These are phyloP conservation scores for Ulmus americana DNA, from an alignment of 331 rosid species.

Conservation along the genomic window DNA sequence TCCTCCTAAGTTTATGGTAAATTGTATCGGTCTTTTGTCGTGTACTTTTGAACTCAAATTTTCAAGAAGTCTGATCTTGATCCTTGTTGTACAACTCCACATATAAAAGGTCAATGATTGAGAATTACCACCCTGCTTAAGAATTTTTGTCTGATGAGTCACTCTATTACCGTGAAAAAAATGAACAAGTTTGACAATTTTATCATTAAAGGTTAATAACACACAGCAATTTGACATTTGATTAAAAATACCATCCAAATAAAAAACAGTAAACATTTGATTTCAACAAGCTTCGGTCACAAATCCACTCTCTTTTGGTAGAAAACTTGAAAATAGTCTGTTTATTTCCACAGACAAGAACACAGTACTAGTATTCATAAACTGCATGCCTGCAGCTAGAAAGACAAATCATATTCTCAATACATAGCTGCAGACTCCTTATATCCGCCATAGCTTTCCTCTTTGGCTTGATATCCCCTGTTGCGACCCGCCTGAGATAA, in stretches of 20 bases:
- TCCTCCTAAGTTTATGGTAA: background rate
- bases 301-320: background rate
- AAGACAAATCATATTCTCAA: background rate
- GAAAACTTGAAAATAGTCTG: background rate
- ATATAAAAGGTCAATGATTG: background rate
- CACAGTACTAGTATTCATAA: background rate
- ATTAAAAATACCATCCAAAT: background rate
- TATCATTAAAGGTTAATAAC: too few relatives aligned
- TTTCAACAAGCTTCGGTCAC: background rate
- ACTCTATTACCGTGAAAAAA: too few relatives aligned
- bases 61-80: background rate
- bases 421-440: conserved; percentile 27
- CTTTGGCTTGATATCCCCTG: conserved; percentile 17
- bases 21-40: background rate
- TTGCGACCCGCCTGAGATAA: conserved; percentile 8
- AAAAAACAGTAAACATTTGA: background rate
- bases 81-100: background rate
- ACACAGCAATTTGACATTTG: background rate
- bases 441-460: conserved; percentile 42
- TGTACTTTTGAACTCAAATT: background rate
- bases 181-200: too few relatives aligned
- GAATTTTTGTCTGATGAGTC: background rate
- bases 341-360: conserved; percentile 6
- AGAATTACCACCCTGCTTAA: background rate
- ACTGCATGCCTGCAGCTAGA: background rate